Evolutionary conservation across 1,284 basidiomycete genomes (phyloP).

Genomic region (Ustilago bromivora): DNA sequence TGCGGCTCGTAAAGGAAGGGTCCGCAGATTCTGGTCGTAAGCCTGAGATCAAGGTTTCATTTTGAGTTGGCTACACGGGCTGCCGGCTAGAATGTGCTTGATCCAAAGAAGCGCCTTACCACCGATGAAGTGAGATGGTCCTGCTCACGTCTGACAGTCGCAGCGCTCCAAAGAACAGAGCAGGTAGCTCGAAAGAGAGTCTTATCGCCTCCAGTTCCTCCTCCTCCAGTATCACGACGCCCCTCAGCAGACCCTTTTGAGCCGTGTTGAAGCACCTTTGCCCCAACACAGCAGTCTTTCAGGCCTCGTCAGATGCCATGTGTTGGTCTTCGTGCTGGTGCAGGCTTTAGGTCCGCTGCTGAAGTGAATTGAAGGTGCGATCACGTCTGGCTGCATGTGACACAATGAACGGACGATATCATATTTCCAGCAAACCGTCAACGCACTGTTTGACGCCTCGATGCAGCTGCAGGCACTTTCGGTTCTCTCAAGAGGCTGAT

Average conservation of each 20-base stretch:
- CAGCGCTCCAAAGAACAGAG: not conserved
- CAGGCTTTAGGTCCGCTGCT: not conserved
- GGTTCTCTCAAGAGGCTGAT: not conserved
- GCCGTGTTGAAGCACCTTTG: not conserved
- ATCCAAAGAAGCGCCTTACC: constrained; percentile 20
- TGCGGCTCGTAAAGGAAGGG: constrained; percentile 2
- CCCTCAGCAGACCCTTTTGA: not conserved
- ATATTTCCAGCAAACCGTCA: not conserved
- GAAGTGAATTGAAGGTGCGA: constrained; percentile 1
- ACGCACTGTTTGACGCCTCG: constrained; percentile 32
- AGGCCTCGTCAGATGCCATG: not conserved
- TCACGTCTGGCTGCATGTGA: not conserved
- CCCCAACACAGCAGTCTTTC: not conserved
- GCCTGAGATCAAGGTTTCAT: not conserved
- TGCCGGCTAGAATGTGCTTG: constrained; percentile 33
- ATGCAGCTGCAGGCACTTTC: constrained; percentile 6
- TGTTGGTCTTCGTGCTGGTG: not conserved
- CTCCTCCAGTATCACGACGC: not conserved
- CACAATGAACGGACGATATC: constrained; percentile 15
- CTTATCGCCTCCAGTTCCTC: not conserved
- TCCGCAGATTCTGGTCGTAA: not conserved
- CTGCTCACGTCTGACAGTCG: not conserved
- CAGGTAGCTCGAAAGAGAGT: not conserved
- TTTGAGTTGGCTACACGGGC: not conserved
- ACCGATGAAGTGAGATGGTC: constrained; percentile 1